Evolutionary conservation across 805 yeast genomes (phyloP).

Genomic region (Pichia exigua): DNA sequence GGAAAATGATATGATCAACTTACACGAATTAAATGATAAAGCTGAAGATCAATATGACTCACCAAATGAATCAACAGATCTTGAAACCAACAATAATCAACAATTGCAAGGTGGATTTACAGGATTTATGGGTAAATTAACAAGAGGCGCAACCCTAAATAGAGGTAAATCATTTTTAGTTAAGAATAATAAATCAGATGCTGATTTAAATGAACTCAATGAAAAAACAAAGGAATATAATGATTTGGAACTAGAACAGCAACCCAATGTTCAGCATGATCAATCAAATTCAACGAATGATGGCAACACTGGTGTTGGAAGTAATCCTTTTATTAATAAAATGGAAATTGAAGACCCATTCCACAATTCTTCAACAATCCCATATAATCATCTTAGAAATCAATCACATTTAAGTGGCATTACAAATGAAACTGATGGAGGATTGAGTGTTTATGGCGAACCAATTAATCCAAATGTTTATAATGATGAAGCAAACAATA

Average conservation of each 20-base stretch:
- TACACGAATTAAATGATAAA: slow-evolving; percentile 25
- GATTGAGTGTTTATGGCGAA: slow-evolving; percentile 8
- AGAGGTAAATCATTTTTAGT: slow-evolving; percentile 29
- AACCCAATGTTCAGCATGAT: neutral
- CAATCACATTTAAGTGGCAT: slow-evolving; percentile 3
- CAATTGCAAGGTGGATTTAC: slow-evolving; percentile 25
- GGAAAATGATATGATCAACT: slow-evolving; percentile 57
- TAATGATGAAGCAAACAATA: neutral
- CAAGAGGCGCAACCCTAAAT: slow-evolving; percentile 22
- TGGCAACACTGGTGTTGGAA: neutral
- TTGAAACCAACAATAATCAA: neutral
- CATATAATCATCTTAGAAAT: neutral
- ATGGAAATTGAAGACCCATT: slow-evolving; percentile 3
- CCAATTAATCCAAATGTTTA: slow-evolving; percentile 2
- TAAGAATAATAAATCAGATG: slow-evolving; percentile 12
- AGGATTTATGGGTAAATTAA: slow-evolving; percentile 27
- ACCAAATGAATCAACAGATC: neutral
- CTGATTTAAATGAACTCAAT: neutral
- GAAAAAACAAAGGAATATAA: neutral
- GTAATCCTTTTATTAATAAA: slow-evolving; percentile 1
- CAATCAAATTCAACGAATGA: neutral
- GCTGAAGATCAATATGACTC: neutral
- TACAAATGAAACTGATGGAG: slow-evolving; percentile 4
- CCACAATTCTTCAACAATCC: neutral
- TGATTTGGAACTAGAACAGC: neutral